Conservation (phyloP, 148 eudicot genomes). For the Oxyria digyna region DNA sequence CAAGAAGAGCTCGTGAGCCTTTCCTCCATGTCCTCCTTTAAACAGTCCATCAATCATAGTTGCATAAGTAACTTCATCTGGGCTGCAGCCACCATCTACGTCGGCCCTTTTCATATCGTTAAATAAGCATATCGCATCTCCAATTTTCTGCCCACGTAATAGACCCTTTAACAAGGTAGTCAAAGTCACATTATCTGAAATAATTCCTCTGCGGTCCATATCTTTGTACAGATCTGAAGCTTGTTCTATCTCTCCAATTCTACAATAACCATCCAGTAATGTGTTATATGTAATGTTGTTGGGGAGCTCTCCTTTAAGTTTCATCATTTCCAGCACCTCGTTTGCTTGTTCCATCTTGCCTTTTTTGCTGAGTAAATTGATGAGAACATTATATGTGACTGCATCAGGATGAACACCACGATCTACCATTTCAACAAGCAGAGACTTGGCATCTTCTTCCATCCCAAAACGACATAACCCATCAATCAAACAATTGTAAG, state of each 20-base stretch:
- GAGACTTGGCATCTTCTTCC: no score
- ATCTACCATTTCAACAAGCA: no score
- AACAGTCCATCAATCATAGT: constrained; percentile 16
- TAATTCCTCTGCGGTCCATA: constrained; percentile 9
- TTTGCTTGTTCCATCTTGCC: constrained; percentile 14
- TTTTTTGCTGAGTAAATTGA: no score
- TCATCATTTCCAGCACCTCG: constrained; percentile 16
- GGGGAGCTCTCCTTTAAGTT: constrained; percentile 12
- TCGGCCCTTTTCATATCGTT: constrained; percentile 14
- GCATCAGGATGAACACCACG: no score
- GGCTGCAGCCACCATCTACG: background rate
- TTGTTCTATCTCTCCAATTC: constrained; percentile 11
- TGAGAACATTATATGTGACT: no score
- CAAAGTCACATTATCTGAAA: constrained; percentile 11
- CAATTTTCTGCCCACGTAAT: constrained; percentile 11
- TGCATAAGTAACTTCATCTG: constrained; percentile 14
- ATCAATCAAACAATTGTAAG: background rate
- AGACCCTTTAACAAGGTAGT: constrained; percentile 16
- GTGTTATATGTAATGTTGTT: constrained; percentile 11
- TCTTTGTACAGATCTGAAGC: constrained; percentile 17
- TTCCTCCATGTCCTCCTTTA: constrained; percentile 7
- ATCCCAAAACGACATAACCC: background rate
- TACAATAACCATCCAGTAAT: constrained; percentile 20
- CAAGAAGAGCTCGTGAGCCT: constrained; percentile 9
- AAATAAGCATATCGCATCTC: constrained; percentile 12